These are phyloP conservation scores for Pyrenula massariospora DNA, from an alignment of 495 filamentous ascomycete species.

Conservation along the genomic window DNA sequence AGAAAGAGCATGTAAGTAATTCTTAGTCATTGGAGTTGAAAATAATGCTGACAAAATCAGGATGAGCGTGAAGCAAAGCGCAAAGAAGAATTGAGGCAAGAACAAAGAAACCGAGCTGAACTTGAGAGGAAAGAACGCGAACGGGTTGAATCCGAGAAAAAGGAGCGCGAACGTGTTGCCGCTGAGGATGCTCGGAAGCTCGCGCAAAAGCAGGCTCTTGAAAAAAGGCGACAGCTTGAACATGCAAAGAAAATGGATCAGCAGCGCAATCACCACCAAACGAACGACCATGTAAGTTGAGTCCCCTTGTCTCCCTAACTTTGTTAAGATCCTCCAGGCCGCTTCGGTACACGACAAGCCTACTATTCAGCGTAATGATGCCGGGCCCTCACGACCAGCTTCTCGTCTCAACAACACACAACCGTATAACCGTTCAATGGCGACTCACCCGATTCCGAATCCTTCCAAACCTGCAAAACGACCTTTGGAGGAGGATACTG, in stretches of 20 bases:
- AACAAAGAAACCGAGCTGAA: conserved; percentile 64
- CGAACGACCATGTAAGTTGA: conserved; percentile 27
- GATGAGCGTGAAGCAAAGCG: conserved; percentile 67
- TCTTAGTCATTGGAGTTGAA: not conserved
- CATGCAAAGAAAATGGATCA: conserved; percentile 52
- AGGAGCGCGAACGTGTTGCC: conserved; percentile 30
- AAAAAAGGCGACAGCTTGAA: conserved; percentile 44
- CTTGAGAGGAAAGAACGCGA: conserved; percentile 36
- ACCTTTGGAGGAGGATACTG: conserved; percentile 38
- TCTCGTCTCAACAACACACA: conserved; percentile 43
- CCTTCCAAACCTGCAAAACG: conserved; percentile 57
- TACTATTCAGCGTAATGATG: conserved; percentile 28
- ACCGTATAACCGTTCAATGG: conserved; percentile 30
- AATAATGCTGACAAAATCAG: conserved; percentile 13
- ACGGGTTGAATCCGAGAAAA: conserved; percentile 30
- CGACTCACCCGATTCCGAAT: conserved; percentile 37
- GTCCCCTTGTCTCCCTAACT: not conserved
- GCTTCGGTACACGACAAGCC: not conserved
- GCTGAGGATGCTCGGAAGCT: conserved; percentile 52
- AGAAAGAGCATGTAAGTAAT: conserved; percentile 47
- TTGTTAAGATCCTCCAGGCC: conserved; percentile 1
- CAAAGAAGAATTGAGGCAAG: conserved; percentile 67
- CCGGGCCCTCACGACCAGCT: conserved; percentile 36
- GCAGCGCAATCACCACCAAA: conserved; percentile 32
- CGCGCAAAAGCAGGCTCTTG: conserved; percentile 57